Evolutionary conservation across 192 early-diverging fungal genomes (phyloP).

Genomic region (Helicostylum pulchrum): DNA sequence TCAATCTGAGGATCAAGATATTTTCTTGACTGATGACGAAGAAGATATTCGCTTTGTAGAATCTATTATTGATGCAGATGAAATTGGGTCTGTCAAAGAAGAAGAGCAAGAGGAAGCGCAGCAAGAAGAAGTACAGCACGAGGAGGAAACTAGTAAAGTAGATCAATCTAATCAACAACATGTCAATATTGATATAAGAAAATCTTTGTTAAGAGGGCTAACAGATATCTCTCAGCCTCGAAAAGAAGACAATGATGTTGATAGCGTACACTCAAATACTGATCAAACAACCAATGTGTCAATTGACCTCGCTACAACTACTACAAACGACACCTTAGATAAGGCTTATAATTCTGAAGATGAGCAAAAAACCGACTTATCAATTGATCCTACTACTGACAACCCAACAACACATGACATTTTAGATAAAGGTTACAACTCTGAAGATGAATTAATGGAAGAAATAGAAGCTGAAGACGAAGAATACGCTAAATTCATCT

Average conservation of each 20-base stretch:
- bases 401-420: neutral
- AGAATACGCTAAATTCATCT: slow-evolving; percentile 67
- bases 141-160: too few species aligned
- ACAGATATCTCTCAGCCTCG: neutral
- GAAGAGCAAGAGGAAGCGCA: too few species aligned
- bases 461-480: slow-evolving; percentile 43
- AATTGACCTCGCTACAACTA: neutral
- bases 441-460: slow-evolving; percentile 30
- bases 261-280: neutral
- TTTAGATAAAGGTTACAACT: slow-evolving; percentile 2
- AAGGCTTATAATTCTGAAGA: slow-evolving; percentile 26
- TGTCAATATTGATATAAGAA: too few species aligned
- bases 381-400: neutral
- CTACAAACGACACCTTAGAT: neutral
- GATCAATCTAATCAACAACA: too few species aligned
- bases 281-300: too few species aligned
- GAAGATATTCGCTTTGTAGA: neutral
- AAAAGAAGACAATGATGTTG: neutral
- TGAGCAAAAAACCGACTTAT: too few species aligned
- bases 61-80: too few species aligned
- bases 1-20: too few species aligned
- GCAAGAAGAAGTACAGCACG: too few species aligned
- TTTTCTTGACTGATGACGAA: neutral
- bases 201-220: too few species aligned
- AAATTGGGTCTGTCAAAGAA: too few species aligned